Percentiles rank a stretch among this genome's conserved stretches.
Evolutionary conservation across 805 yeast genomes (phyloP).

Genomic region (Saccharomycodes ludwigii): DNA sequence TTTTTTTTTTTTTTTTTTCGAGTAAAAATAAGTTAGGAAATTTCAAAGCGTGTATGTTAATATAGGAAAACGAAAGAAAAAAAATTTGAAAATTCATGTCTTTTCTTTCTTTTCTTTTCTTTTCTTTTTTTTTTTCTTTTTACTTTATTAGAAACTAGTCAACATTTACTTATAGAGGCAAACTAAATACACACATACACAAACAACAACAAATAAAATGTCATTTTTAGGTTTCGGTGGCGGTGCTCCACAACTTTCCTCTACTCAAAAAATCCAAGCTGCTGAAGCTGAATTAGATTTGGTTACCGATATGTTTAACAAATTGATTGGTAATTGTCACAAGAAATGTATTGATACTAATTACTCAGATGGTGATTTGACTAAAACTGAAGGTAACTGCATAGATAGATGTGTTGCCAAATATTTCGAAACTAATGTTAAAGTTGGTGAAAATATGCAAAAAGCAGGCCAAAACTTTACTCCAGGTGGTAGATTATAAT

Average conservation of each 20-base stretch:
- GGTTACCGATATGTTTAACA: conserved; percentile 96
- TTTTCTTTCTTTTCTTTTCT: not conserved
- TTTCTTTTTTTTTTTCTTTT: not conserved
- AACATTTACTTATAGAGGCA: not conserved
- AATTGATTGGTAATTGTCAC: conserved; percentile 81
- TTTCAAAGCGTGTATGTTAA: no score
- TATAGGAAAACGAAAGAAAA: no score
- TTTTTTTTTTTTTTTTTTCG: no score
- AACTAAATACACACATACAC: not conserved
- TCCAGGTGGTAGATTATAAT: conserved; percentile 24
- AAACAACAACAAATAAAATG: conserved; percentile 26
- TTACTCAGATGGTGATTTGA: conserved; percentile 63
- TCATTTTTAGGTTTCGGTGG: conserved; percentile 62
- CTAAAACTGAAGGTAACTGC: conserved; percentile 74
- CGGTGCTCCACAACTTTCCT: conserved; percentile 56
- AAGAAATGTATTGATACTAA: conserved; percentile 60
- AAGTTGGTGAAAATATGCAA: conserved; percentile 76
- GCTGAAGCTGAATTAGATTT: conserved; percentile 96
- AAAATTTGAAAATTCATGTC: not conserved
- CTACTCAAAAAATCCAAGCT: conserved; percentile 70
- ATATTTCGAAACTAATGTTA: conserved; percentile 87
- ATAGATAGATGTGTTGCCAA: conserved; percentile 93
- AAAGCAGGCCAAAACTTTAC: conserved; percentile 34
- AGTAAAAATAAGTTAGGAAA: no score
- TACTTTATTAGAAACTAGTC: not conserved